Base-by-base conservation (phyloP, 371 early-diverging fungal genomes). In the Basidiobolus meristosporus region DNA sequence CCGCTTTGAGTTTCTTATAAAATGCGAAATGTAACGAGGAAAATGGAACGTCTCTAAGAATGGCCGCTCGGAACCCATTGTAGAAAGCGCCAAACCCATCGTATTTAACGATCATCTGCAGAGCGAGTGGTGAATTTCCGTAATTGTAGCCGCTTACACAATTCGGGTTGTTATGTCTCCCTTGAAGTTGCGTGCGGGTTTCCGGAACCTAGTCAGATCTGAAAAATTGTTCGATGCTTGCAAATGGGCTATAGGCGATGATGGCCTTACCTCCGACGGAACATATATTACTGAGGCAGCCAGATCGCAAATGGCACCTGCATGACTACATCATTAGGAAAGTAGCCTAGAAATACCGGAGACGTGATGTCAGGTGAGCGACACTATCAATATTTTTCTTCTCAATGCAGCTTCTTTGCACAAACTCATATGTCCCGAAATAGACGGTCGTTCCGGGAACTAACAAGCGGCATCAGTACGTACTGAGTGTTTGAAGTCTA, bases 161-260 rank as follows among this genome's bases (percentile, higher is more conserved):
- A 40, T 77, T 66, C 14, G 80, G 76, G 51, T 81, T 81, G 40
- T 77, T 78, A 45, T 77, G 77, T 42, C 70, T 60, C 6, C 84
- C 84, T 42, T 84, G 84, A 19, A 84, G 52, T 46, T 84, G 85
- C 61, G 81, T 56, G 36, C 85, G 59, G 0, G 82, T 80, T 51
- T 84, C 81, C 29, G 81, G 45, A 3, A 82, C 81, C 53, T 52
- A 19, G 7, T n/a, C n/a, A n/a, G n/a, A n/a, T n/a, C n/a, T n/a
- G n/a, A n/a, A n/a, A n/a, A n/a, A n/a, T 18, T 28, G 9, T 31
- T 9, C 15, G 15, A n/a, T 18, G 21, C 6, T 26, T n/a, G 19
- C 6, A 15, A 9, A 32, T 35, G 18, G 1, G 9, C 17, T 19
- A 36, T 17, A 12, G n/a, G 21, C 16, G 19, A 29, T 12, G 21